These are phyloP conservation scores for Bromus sterilis DNA, from an alignment of 176 grass and related monocot species.

Conservation along the genomic window DNA sequence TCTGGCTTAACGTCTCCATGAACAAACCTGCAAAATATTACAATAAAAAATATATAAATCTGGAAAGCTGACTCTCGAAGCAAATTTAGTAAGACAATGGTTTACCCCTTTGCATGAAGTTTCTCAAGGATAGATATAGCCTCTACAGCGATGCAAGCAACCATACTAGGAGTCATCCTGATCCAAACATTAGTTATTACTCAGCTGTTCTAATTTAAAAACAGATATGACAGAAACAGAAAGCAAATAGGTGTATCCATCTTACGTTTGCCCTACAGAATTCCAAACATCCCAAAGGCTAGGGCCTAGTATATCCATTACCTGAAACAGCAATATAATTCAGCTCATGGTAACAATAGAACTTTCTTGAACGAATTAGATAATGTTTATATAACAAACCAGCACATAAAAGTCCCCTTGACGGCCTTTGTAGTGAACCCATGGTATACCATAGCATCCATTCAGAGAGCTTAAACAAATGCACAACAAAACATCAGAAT, in stretches of 20 bases:
- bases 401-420: conserved; percentile 94
- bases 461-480: conserved; percentile 68
- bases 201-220: conserved; percentile 9
- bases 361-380: not conserved
- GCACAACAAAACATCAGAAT: conserved; percentile 19
- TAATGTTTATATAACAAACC: conserved; percentile 36
- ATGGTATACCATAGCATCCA: conserved; percentile 88
- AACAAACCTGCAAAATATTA: conserved; percentile 72
- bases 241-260: conserved; percentile 15
- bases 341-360: not conserved
- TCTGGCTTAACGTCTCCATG: conserved; percentile 99
- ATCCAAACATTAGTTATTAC: conserved; percentile 16
- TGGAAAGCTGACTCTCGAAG: not conserved
- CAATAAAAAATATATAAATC: conserved; percentile 5
- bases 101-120: conserved; percentile 88
- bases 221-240: not conserved
- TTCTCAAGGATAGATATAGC: conserved; percentile 98
- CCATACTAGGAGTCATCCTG: conserved; percentile 91
- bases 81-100: not conserved
- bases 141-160: conserved; percentile 93
- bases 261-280: conserved; percentile 89
- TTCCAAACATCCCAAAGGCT: conserved; percentile 99
- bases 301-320: conserved; percentile 96
- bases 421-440: conserved; percentile 95
- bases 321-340: conserved; percentile 44